These are phyloP conservation scores for Phytophthora melonis DNA, from an alignment of 352 stramenopile genomes.

Conservation along the genomic window DNA sequence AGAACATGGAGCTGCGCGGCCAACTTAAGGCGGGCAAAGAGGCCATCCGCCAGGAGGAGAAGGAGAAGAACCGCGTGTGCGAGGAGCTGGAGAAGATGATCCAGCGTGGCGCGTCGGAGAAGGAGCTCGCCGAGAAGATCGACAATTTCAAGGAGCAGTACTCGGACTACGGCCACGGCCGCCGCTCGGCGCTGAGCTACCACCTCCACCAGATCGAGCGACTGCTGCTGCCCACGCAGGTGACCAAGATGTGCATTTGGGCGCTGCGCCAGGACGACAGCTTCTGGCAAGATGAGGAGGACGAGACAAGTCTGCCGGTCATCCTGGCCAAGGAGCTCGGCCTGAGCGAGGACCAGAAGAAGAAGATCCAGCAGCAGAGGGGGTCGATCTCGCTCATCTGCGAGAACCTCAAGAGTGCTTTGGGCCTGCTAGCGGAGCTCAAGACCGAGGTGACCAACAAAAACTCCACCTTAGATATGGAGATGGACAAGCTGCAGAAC, in stretches of 20 bases:
- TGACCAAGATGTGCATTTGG: constrained; percentile 95
- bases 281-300: constrained; percentile 90
- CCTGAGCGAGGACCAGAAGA: constrained; percentile 93
- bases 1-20: constrained; percentile 93
- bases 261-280: constrained; percentile 91
- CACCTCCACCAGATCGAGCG: constrained; percentile 95
- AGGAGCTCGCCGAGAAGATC: constrained; percentile 94
- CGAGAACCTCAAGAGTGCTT: constrained; percentile 89
- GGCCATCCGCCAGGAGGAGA: constrained; percentile 86
- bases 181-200: constrained; percentile 87
- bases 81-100: constrained; percentile 89
- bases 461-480: constrained; percentile 93
- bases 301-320: constrained; percentile 90
- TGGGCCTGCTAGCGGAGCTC: constrained; percentile 90
- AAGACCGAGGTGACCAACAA: constrained; percentile 90
- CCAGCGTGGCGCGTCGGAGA: constrained; percentile 78
- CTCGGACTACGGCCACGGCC: constrained; percentile 92
- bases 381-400: constrained; percentile 83
- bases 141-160: constrained; percentile 96
- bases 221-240: constrained; percentile 94
- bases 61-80: constrained; percentile 88
- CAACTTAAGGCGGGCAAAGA: constrained; percentile 91
- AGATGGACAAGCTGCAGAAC: constrained; percentile 95
- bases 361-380: constrained; percentile 93
- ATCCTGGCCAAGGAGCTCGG: constrained; percentile 92